phyloP scores from a whole-genome alignment of 2,329 filamentous ascomycete genomes.

The Aureobasidium uvarum region DNA sequence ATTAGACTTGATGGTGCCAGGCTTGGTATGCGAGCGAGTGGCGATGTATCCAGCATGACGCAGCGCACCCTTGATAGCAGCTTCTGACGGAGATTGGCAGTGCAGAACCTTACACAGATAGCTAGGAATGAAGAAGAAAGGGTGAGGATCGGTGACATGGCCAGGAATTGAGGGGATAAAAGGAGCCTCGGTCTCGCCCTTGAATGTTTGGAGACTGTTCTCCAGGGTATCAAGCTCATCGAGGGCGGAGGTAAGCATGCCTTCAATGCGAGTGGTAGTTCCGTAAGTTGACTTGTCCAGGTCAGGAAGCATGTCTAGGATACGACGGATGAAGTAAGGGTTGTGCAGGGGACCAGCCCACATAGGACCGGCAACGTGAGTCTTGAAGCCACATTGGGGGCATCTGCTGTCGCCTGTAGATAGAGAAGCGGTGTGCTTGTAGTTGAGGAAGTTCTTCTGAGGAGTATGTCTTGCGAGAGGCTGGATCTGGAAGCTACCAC shows the following conservation, averaged over 20 bases:
- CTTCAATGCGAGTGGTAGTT: conserved; percentile 77
- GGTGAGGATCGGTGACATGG: conserved; percentile 67
- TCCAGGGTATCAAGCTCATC: conserved; percentile 59
- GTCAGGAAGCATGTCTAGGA: conserved; percentile 69
- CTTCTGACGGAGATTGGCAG: conserved; percentile 74
- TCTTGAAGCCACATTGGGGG: conserved; percentile 80
- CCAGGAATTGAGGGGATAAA: conserved; percentile 54
- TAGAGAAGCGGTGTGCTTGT: conserved; percentile 73
- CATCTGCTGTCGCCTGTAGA: conserved; percentile 66
- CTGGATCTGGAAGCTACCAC: conserved; percentile 87
- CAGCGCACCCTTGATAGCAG: conserved; percentile 77
- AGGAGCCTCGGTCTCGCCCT: conserved; percentile 29
- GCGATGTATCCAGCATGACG: conserved; percentile 76
- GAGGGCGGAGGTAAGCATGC: conserved; percentile 85
- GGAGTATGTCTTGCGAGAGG: conserved; percentile 68
- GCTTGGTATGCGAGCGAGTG: conserved; percentile 82
- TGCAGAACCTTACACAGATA: conserved; percentile 73
- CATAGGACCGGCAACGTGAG: conserved; percentile 90
- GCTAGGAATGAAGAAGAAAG: conserved; percentile 83
- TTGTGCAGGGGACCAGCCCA: conserved; percentile 89
- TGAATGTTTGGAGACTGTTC: conserved; percentile 5
- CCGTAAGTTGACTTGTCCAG: conserved; percentile 70
- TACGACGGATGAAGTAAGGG: conserved; percentile 72
- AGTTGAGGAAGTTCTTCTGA: conserved; percentile 59
- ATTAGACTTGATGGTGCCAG: conserved; percentile 89